Base-by-base conservation (phyloP, 129 eudicot genomes). In the Tanacetum coccineum region DNA sequence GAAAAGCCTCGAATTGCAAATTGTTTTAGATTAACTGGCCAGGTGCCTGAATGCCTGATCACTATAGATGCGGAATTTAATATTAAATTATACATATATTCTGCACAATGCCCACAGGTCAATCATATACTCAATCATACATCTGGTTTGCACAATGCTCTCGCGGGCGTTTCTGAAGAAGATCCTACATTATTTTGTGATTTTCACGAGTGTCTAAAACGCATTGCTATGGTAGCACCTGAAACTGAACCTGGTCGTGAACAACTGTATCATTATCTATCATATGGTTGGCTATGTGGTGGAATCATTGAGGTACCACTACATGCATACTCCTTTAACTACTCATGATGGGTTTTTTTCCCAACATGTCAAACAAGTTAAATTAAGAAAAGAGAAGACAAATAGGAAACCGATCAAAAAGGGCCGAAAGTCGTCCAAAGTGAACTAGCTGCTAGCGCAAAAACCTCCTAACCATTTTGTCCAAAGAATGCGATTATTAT, bases 281-380 rank as follows among this genome's bases (percentile, higher is more conserved):
- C 98, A 26, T 91, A 79, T 76, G 96, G 98, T 36, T 91, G 96
- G 96, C 78, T 91, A 45, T 85, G 96, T 78, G 98, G 98, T 51
- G 98, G 98, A 54, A 83, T 91, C 79, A 81, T 91, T 48, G 98
- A 91, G 96, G 98, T 91, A 76, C 39, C 32, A 20, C 9, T 51
- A 44, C 39, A 6, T 18, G 8, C 25, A n/a, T 21, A 52, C 13
- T 12, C 58, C 3, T 19, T 19, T 19, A 19, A 4, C 7, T 18
- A 21, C 18, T 15, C 2, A 52, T 17, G 20, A 52, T 10, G 1
- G 13, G 13, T 39, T 39, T 61, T 5, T 4, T 50, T 9, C 9
- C 56, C n/a, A 50, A 6, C 10, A 3, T 2, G 56, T 50, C 56
- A 50, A 50, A 3, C 18, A 15, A 9, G 21, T 50, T n/a, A 12